phyloP scores from a whole-genome alignment of 441 rosid species.

The Raphanus hybrid region DNA sequence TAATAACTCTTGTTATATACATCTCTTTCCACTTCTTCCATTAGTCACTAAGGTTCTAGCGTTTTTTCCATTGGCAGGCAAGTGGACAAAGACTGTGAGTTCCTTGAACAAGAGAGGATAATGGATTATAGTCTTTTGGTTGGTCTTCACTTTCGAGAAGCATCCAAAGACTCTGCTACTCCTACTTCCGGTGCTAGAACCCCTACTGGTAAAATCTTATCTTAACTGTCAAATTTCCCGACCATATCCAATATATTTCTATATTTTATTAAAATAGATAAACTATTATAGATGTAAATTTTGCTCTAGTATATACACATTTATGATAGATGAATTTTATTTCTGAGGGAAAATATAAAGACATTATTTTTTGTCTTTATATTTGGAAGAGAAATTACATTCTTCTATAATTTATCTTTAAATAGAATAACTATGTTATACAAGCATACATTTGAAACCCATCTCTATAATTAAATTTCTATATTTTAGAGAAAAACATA shows the following conservation, averaged over 20 bases:
- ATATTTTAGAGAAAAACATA: no score
- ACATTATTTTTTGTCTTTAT: no score
- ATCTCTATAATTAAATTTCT: not conserved
- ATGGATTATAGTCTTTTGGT: constrained; percentile 96
- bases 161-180: constrained; percentile 48
- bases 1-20: no score
- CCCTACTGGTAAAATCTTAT: constrained; percentile 58
- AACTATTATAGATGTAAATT: not conserved
- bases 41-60: constrained; percentile 1
- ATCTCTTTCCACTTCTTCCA: not conserved
- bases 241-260: no score
- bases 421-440: not conserved
- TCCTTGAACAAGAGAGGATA: constrained; percentile 91
- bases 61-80: constrained; percentile 59
- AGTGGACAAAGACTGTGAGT: constrained; percentile 93
- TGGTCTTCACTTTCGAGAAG: constrained; percentile 85
- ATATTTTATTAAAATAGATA: not conserved
- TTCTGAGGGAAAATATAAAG: not conserved
- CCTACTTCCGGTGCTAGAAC: constrained; percentile 62
- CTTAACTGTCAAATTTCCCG: constrained; percentile 30
- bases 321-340: no score
- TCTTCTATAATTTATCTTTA: no score
- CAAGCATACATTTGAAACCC: not conserved
- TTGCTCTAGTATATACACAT: no score
- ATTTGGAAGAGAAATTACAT: no score